These are phyloP conservation scores for Nelumbo lutea DNA, from an alignment of 164 flowering plant genomes.

Conservation along the genomic window DNA sequence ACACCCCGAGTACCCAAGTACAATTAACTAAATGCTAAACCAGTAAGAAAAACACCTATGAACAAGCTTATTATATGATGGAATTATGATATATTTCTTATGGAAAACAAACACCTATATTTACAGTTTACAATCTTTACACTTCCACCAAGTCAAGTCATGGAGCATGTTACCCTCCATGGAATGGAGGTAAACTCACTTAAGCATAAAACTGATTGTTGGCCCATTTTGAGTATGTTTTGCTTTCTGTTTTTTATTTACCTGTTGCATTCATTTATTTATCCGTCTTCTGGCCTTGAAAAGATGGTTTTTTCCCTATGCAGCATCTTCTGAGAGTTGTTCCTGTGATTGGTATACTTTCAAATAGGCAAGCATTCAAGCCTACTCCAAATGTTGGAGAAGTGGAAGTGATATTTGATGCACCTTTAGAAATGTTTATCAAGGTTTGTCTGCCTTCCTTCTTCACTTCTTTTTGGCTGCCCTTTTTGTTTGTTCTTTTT, in stretches of 20 bases:
- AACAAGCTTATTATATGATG: no score
- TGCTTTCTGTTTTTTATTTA: neutral
- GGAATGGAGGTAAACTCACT: no score
- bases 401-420: slow-evolving; percentile 39
- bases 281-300: neutral
- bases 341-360: slow-evolving; percentile 33
- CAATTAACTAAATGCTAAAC: no score
- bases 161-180: no score
- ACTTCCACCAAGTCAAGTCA: no score
- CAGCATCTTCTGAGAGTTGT: slow-evolving; percentile 35
- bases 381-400: slow-evolving; percentile 32
- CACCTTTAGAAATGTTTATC: slow-evolving; percentile 40
- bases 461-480: neutral
- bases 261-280: neutral
- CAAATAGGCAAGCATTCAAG: slow-evolving; percentile 25
- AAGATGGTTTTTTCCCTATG: slow-evolving; percentile 7
- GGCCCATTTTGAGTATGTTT: neutral
- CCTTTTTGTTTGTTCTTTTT: neutral
- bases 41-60: no score
- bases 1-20: no score
- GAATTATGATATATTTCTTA: no score
- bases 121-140: no score
- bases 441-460: slow-evolving; percentile 19
- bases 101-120: no score
- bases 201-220: neutral